Evolutionary conservation across 352 stramenopile species (phyloP).

Genomic region (Pythium sukuiense): DNA sequence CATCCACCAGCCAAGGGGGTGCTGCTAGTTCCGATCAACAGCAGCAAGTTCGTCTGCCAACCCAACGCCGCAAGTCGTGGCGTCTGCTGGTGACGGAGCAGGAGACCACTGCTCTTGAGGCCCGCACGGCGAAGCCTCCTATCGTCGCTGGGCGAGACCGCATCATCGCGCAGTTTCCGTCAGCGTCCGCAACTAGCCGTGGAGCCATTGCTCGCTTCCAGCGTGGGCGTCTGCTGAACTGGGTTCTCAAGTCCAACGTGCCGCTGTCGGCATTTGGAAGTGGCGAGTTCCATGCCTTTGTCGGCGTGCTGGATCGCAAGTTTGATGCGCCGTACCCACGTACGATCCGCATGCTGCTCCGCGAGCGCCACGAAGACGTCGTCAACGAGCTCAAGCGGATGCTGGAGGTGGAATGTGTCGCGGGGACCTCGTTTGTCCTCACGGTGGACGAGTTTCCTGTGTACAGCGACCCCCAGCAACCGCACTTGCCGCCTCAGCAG

Average conservation of each 20-base stretch:
- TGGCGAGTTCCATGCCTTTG: conserved; percentile 16
- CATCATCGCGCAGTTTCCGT: neutral
- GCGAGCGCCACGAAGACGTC: conserved; percentile 1
- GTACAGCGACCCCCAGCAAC: neutral
- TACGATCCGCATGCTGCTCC: neutral
- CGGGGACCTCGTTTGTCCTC: conserved; percentile 9
- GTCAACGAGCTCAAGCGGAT: neutral
- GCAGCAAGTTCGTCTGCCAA: neutral
- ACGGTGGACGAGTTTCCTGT: conserved; percentile 15
- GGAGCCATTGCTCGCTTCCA: conserved; percentile 7
- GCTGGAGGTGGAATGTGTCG: conserved; percentile 10
- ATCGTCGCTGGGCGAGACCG: neutral
- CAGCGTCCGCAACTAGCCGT: neutral
- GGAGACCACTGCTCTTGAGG: conserved; percentile 1
- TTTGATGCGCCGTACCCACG: conserved; percentile 7
- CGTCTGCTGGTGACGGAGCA: conserved; percentile 13
- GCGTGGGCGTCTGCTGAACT: conserved; percentile 17
- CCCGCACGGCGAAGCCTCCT: neutral
- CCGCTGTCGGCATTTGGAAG: conserved; percentile 9
- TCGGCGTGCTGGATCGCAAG: conserved; percentile 9
- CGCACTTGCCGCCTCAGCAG: neutral
- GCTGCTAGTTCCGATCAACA: neutral
- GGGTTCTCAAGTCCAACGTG: conserved; percentile 14
- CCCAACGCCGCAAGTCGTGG: conserved; percentile 20
- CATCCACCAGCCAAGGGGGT: neutral